These are phyloP conservation scores for Boletus sensibilis DNA, from an alignment of 768 basidiomycete species.

Conservation along the genomic window DNA sequence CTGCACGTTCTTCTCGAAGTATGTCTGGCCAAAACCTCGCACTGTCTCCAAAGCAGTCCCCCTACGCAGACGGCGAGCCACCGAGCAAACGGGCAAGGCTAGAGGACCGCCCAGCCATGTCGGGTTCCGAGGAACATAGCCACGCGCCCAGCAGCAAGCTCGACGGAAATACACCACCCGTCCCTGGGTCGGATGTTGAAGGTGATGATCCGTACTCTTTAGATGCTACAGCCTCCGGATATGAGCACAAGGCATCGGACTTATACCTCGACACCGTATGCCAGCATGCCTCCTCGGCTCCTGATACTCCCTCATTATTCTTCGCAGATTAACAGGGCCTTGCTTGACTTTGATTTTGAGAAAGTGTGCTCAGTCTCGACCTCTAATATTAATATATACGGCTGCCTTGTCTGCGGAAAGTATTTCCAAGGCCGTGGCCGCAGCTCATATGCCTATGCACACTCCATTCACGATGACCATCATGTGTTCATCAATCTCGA, in stretches of 20 bases:
- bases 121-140: slow-evolving; percentile 29
- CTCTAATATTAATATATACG: slow-evolving; percentile 96
- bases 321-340: slow-evolving; percentile 79
- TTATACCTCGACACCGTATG: slow-evolving; percentile 92
- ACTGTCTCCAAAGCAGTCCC: slow-evolving; percentile 5
- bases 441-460: slow-evolving; percentile 92
- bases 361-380: slow-evolving; percentile 96
- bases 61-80: slow-evolving; percentile 22
- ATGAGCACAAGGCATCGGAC: slow-evolving; percentile 60
- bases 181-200: slow-evolving; percentile 22
- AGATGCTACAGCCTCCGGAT: slow-evolving; percentile 22
- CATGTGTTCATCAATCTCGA: slow-evolving; percentile 97
- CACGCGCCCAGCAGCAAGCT: slow-evolving; percentile 17
- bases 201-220: slow-evolving; percentile 29
- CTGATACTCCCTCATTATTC: slow-evolving; percentile 19
- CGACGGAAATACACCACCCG: slow-evolving; percentile 32
- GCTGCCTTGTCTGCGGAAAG: slow-evolving; percentile 96
- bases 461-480: slow-evolving; percentile 97
- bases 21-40: slow-evolving; percentile 16
- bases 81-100: slow-evolving; percentile 32
- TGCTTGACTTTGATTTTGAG: slow-evolving; percentile 98
- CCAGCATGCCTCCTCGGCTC: slow-evolving; percentile 19
- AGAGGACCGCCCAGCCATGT: slow-evolving; percentile 7
- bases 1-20: slow-evolving; percentile 1
- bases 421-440: slow-evolving; percentile 97